These are phyloP conservation scores for Trichosanthes cucumerina DNA, from an alignment of 306 rosid genomes.

Conservation along the genomic window DNA sequence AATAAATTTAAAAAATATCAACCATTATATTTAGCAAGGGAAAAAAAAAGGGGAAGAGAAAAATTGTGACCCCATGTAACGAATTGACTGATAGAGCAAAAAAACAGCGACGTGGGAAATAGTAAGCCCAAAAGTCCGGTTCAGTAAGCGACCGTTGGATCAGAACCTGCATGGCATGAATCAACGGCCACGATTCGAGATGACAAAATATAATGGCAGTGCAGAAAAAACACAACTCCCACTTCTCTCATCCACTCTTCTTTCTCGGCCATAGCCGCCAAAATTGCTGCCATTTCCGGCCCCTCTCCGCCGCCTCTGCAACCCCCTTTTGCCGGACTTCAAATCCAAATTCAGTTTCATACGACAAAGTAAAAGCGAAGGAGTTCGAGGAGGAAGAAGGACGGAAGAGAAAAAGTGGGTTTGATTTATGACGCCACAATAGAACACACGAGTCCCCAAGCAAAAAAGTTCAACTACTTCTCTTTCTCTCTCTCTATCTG, in stretches of 20 bases:
- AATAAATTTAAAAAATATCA: too few relatives aligned
- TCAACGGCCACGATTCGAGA: neutral
- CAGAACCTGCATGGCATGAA: neutral
- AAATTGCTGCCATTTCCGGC: neutral
- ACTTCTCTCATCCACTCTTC: neutral
- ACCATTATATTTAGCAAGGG: too few relatives aligned
- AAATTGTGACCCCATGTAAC: neutral
- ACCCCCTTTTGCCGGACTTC: neutral
- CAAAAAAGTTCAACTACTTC: neutral
- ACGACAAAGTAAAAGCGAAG: neutral
- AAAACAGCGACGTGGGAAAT: neutral
- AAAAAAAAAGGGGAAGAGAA: neutral
- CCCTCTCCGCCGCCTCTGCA: slow-evolving; percentile 3
- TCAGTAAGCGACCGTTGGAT: neutral
- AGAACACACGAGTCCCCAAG: slow-evolving; percentile 7
- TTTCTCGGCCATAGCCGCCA: slow-evolving; percentile 13
- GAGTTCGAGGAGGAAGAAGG: neutral
- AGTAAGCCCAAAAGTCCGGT: neutral
- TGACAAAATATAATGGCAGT: neutral
- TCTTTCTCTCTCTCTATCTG: neutral
- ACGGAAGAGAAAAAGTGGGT: neutral
- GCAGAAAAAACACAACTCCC: neutral
- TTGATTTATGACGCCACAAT: neutral
- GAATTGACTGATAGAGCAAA: neutral
- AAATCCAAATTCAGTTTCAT: neutral